Evolutionary conservation across 2,329 filamentous ascomycete species (phyloP).

Genomic region (Hypoxylon sp.): DNA sequence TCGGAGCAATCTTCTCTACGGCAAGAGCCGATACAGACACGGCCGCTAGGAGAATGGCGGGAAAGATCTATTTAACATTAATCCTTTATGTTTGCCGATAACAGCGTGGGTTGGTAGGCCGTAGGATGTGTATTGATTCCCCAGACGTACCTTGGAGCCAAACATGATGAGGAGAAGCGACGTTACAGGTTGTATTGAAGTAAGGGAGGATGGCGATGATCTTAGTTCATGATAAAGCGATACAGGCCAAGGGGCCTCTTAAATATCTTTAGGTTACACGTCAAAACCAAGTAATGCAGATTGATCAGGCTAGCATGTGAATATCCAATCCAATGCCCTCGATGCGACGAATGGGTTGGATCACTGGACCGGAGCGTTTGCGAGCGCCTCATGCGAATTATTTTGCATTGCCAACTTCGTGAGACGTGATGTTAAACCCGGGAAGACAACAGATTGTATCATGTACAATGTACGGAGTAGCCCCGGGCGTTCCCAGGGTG

Average conservation of each 20-base stretch:
- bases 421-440: slow-evolving; percentile 9
- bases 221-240: slow-evolving; percentile 10
- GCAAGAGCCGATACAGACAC: slow-evolving; percentile 43
- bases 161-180: slow-evolving; percentile 34
- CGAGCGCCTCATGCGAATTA: slow-evolving; percentile 20
- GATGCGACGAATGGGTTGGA: slow-evolving; percentile 25
- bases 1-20: slow-evolving; percentile 31
- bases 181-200: not conserved
- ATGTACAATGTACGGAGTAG: slow-evolving; percentile 8
- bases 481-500: not conserved
- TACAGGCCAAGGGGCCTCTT: not conserved
- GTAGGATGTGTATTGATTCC: slow-evolving; percentile 14
- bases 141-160: slow-evolving; percentile 37
- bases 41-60: slow-evolving; percentile 37
- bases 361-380: slow-evolving; percentile 26
- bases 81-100: not conserved
- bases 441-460: not conserved
- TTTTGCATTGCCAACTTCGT: slow-evolving; percentile 27
- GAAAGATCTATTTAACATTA: slow-evolving; percentile 26
- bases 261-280: slow-evolving; percentile 7
- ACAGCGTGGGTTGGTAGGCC: no score
- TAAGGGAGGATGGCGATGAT: slow-evolving; percentile 4
- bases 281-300: slow-evolving; percentile 9
- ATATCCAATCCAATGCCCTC: slow-evolving; percentile 27
- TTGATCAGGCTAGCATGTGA: slow-evolving; percentile 23